Conservation (phyloP, 1,139 yeast genomes). For the Hansenula lynferdii region DNA sequence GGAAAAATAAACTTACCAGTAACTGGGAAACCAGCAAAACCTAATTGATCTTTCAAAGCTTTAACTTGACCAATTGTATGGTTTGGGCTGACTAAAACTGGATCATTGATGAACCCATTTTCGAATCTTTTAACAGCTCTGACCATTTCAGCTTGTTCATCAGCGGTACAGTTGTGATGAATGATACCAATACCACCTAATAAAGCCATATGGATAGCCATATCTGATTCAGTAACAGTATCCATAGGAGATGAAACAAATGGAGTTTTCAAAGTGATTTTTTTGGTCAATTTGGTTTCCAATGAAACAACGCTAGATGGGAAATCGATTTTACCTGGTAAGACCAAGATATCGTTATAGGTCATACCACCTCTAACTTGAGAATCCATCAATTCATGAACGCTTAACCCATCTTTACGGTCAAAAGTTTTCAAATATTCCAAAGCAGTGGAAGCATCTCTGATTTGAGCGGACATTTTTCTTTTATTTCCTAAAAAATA, state of each 20-base stretch:
- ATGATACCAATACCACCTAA: constrained; percentile 99
- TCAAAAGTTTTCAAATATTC: constrained; percentile 61
- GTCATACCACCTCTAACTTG: constrained; percentile 91
- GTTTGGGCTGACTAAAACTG: constrained; percentile 76
- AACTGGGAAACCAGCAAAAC: constrained; percentile 98
- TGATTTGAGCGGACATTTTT: constrained; percentile 23
- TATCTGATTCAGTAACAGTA: constrained; percentile 93
- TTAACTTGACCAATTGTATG: constrained; percentile 80
- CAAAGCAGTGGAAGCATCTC: constrained; percentile 63
- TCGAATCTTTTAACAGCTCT: constrained; percentile 94
- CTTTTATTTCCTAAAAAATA: neutral
- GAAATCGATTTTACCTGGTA: constrained; percentile 93
- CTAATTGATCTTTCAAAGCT: constrained; percentile 63
- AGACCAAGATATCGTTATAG: constrained; percentile 89
- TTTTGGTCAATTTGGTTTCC: constrained; percentile 86
- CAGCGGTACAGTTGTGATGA: constrained; percentile 95
- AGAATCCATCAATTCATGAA: constrained; percentile 85
- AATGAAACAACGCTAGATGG: constrained; percentile 73
- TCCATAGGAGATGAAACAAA: constrained; percentile 99
- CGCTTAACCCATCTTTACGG: constrained; percentile 80
- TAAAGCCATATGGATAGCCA: constrained; percentile 99
- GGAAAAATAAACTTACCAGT: constrained; percentile 74
- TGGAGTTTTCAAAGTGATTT: constrained; percentile 87
- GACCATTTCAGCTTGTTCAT: constrained; percentile 98
- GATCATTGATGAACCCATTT: constrained; percentile 95